Percentiles rank a stretch among this genome's conserved stretches.
Evolutionary conservation across 2,329 filamentous ascomycete genomes (phyloP).

Genomic region (Aureobasidium sp.): DNA sequence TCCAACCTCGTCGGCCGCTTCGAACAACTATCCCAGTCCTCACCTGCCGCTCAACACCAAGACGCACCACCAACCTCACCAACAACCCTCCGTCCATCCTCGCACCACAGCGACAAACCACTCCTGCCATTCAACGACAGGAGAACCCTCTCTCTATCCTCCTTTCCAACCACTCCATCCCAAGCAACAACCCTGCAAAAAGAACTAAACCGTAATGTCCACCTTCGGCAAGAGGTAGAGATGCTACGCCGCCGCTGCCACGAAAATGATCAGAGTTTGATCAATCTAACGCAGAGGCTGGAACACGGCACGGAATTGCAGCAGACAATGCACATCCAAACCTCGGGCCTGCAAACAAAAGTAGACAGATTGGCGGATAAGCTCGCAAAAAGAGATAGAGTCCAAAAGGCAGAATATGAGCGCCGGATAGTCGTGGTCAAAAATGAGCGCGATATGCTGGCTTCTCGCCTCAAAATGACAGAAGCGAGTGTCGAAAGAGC

Average conservation of each 20-base stretch:
- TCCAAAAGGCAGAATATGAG: constrained; percentile 9
- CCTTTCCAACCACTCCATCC: background rate
- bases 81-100: background rate
- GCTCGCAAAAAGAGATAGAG: background rate
- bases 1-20: constrained; percentile 14
- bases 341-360: background rate
- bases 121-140: background rate
- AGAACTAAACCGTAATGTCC: background rate
- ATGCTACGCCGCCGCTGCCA: background rate
- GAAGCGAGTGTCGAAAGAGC: background rate
- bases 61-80: background rate
- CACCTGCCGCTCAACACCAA: constrained; percentile 31
- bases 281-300: background rate
- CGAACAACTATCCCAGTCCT: constrained; percentile 27
- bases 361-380: background rate
- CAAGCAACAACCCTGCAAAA: background rate
- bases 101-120: background rate
- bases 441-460: background rate
- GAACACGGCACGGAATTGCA: background rate
- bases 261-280: background rate
- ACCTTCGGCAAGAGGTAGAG: background rate
- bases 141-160: background rate
- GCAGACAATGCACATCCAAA: background rate
- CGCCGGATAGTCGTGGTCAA: background rate
- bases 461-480: background rate